Base-by-base conservation (phyloP, 768 basidiomycete species). In the Rhizopogon salebrosus region DNA sequence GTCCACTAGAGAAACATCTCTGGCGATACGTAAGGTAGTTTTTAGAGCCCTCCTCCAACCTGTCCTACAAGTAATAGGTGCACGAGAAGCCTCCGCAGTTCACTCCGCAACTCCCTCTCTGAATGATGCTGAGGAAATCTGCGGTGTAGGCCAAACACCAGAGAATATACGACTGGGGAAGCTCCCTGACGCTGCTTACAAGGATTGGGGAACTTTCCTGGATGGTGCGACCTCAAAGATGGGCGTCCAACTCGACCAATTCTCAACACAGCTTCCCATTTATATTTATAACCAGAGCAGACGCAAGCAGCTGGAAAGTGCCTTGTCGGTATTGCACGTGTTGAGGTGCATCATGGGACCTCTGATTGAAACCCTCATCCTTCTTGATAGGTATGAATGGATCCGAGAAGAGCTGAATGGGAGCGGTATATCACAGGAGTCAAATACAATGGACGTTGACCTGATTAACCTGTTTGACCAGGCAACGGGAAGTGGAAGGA, bases 381-480 rank as follows among this genome's bases (percentile, higher is more conserved):
- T 89, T 14, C 64, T 78, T 14, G 89, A 90, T 65, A 76, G 89
- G 20, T 60, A 76, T 26, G 58, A 70, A 40, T 90, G 85, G 84
- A 56, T 89, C 52, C 61, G 58, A 49, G 73, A 82, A 37, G 62
- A 64, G 36, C 57, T 75, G 31, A 43, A 59, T 61, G 69, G 62
- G 16, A 64, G 57, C 55, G 53, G 45, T 18, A 51, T 52, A 34
- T 8, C 51, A 51, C 57, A 55, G 34, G 53, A 41, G 57, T 34
- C 26, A 8, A 20, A 48, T 31, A 37, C 67, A 48, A 63, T 80
- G 56, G 60, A 53, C 38, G 73, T 80, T 18, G 70, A 76, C 27
- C 59, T 80, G 20, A 72, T 88, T 3, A 89, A 87, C 64, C 62
- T 91, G 38, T 90, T 91, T 54, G 84, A 89, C 60, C 88, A 89